A percentile compares a stretch with the other conserved stretches of the same genome.
Conservation (phyloP, 2,329 filamentous ascomycete species). For the Aspergillus bombycis region DNA sequence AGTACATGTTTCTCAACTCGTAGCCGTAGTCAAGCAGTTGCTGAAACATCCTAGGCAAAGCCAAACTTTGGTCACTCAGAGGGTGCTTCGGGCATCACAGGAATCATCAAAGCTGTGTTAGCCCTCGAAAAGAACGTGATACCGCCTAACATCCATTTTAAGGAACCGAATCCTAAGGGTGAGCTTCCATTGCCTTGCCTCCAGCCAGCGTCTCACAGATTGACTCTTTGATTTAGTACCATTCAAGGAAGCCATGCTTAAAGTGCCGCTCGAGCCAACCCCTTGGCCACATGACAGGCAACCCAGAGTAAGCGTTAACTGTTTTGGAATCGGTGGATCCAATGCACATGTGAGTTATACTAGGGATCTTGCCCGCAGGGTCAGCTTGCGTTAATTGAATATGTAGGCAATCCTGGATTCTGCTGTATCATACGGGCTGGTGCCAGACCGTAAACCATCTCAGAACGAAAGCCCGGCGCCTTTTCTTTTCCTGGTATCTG, state of each 20-base stretch:
- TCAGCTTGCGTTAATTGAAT: background rate
- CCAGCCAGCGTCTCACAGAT: background rate
- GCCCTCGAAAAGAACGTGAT: constrained; percentile 22
- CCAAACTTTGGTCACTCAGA: constrained; percentile 28
- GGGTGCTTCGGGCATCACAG: constrained; percentile 23
- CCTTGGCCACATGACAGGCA: background rate
- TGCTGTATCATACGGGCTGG: background rate
- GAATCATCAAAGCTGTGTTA: constrained; percentile 24
- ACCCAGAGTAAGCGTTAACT: background rate
- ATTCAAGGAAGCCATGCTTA: constrained; percentile 10
- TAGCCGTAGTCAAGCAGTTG: background rate
- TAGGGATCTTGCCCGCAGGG: background rate
- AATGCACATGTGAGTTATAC: background rate
- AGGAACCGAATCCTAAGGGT: constrained; percentile 25
- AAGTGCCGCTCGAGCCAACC: constrained; percentile 2
- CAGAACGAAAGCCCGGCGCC: too few species aligned
- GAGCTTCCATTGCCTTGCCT: background rate
- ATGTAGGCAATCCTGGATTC: background rate
- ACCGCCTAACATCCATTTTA: constrained; percentile 25
- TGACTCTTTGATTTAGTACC: constrained; percentile 9
- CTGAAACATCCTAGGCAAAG: constrained; percentile 14
- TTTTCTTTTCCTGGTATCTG: background rate
- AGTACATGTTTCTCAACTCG: background rate
- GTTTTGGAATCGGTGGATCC: background rate
- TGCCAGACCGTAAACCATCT: background rate